A percentile compares a stretch with the other conserved stretches of the same genome.
These are phyloP conservation scores for Vicia faba DNA, from an alignment of 306 rosid species.

Conservation along the genomic window DNA sequence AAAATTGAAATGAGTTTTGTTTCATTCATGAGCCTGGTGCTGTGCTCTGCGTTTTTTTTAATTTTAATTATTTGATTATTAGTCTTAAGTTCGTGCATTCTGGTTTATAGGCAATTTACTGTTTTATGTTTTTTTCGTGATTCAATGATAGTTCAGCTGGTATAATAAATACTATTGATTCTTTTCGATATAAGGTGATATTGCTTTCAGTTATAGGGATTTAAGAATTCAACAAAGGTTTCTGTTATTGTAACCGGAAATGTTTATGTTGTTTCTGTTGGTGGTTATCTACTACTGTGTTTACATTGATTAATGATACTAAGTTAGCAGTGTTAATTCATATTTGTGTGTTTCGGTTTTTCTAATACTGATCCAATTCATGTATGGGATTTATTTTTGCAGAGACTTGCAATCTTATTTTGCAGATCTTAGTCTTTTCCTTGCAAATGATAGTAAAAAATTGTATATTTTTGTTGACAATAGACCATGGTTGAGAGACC, in stretches of 20 bases:
- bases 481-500: constrained; percentile 88
- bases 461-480: constrained; percentile 89
- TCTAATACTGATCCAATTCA: constrained; percentile 22
- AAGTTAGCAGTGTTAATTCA: constrained; percentile 16
- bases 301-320: neutral
- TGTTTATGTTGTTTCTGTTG: neutral
- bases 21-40: neutral
- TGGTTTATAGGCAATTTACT: constrained; percentile 6
- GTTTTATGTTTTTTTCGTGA: neutral
- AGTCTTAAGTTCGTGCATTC: neutral
- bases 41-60: neutral
- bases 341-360: constrained; percentile 8
- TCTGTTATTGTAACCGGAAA: neutral
- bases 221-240: neutral
- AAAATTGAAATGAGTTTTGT: neutral
- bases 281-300: constrained; percentile 27
- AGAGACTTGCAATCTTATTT: constrained; percentile 97
- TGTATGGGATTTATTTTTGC: constrained; percentile 41
- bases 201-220: too few species aligned
- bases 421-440: constrained; percentile 84
- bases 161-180: constrained; percentile 13
- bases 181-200: too few species aligned
- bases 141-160: neutral
- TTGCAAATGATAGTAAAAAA: constrained; percentile 71
- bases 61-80: neutral